Evolutionary conservation across 345 rosid species (phyloP), one percentile per base, ranked within the genome.

Genomic region (Eutrema heterophyllum): DNA sequence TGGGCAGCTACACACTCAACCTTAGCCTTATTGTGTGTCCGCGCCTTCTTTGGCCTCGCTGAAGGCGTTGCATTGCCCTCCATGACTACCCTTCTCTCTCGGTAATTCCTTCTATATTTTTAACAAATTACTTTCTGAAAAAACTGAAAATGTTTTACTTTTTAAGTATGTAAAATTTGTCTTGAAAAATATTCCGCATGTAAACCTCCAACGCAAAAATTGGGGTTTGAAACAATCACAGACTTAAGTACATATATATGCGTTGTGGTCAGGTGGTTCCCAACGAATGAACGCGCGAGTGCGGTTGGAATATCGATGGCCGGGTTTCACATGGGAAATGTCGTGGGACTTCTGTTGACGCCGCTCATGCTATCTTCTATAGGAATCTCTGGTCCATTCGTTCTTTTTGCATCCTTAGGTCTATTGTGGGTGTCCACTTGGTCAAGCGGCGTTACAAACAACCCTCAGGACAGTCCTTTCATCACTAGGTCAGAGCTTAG

Each of bases 291-390:
- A 79, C 80, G 99, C 62, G 96, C 99, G 27, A 88, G 84, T 78
- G 97, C 99, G 30, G 89, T 95, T 46, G 99, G 95, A 18, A 76
- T 94, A 53, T 89, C 95, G 0, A 94, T 94, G 98, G 98, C 87
- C 4, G 98, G 98, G 58, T 94, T 94, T 81, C 98, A 94, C 85
- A 87, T 91, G 2, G 98, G 98, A 44, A 94, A 91, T 36, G 97
- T 94, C 0, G 76, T 75, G n/a, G 98, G 98, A 56, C 71, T 94
- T 43, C 29, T 94, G 57, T 74, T 91, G 61, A 84, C 98, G 53
- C 98, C 98, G 5, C 65, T 91, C 38, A 80, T 91, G 98, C 59
- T 89, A 64, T 80, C 97, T 61, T 80, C 92, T 0, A 46, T 81
- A 8, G 96, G 96, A 38, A 77, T 94, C 48, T 78, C 87, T 62